Percentiles rank a stretch among this genome's conserved stretches.
Evolutionary conservation across 208 protist genomes (phyloP).

Genomic region (Endotrypanum monterogeii): DNA sequence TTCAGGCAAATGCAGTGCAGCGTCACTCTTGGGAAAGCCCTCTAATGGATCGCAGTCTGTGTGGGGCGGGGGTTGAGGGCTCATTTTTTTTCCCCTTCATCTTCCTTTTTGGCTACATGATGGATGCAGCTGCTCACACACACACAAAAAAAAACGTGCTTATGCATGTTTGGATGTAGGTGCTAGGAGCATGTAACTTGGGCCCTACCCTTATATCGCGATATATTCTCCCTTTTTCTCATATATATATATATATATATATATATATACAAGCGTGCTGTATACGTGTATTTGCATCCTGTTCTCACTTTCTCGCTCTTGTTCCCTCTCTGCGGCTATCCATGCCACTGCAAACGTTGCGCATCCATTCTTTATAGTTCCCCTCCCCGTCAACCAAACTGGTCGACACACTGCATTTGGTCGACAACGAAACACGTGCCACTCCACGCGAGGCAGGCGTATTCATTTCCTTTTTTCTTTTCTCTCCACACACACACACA

Average conservation of each 20-base stretch:
- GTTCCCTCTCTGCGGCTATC: background rate
- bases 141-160: background rate
- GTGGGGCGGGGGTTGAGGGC: too few species aligned
- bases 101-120: background rate
- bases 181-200: background rate
- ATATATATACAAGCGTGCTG: too few species aligned
- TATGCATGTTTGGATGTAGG: background rate
- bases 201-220: background rate
- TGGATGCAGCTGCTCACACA: background rate
- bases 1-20: background rate
- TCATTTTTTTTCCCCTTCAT: too few species aligned
- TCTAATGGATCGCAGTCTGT: too few species aligned
- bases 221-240: background rate
- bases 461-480: too few species aligned
- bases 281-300: too few species aligned
- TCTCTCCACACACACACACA: too few species aligned
- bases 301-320: too few species aligned
- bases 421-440: background rate
- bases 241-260: too few species aligned
- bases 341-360: background rate
- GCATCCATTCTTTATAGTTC: too few species aligned
- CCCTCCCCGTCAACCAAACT: background rate
- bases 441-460: background rate
- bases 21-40: background rate
- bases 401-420: background rate